These are phyloP conservation scores for Helenozyma rhizophorensis DNA, from an alignment of 805 yeast genomes.

Conservation along the genomic window DNA sequence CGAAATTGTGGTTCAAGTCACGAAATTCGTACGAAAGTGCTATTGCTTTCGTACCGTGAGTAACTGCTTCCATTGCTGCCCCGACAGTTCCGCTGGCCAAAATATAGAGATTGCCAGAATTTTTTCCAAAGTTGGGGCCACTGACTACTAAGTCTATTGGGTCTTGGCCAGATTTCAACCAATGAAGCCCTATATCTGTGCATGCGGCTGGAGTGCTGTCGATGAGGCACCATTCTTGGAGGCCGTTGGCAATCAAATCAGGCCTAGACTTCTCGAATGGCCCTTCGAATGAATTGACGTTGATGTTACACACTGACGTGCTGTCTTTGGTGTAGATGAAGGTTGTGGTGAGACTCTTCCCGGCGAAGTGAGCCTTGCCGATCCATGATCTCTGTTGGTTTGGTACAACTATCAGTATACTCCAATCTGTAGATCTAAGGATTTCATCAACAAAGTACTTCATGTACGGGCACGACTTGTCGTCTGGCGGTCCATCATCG, in stretches of 20 bases:
- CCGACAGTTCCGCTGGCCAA: constrained; percentile 95
- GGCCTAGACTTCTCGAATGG: constrained; percentile 56
- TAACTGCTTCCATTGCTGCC: constrained; percentile 91
- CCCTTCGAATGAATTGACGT: constrained; percentile 52
- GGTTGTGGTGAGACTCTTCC: constrained; percentile 54
- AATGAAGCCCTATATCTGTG: constrained; percentile 83
- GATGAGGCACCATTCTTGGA: constrained; percentile 79
- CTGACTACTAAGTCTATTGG: constrained; percentile 84
- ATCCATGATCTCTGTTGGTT: constrained; percentile 90
- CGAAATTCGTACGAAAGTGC: constrained; percentile 87
- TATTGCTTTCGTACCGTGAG: constrained; percentile 64
- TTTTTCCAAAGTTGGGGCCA: constrained; percentile 96
- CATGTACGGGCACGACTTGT: constrained; percentile 75
- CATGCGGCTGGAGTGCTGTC: constrained; percentile 97
- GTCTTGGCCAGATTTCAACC: constrained; percentile 46
- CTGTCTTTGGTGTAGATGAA: constrained; percentile 54
- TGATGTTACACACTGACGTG: constrained; percentile 40
- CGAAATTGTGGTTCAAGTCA: constrained; percentile 43
- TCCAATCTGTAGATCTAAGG: constrained; percentile 68
- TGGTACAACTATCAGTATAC: constrained; percentile 79
- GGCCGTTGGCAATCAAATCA: constrained; percentile 28
- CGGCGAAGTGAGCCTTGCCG: constrained; percentile 94
- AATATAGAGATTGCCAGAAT: constrained; percentile 83
- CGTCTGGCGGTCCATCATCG: constrained; percentile 94
- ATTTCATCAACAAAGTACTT: constrained; percentile 75